phyloP scores from a whole-genome alignment of 495 filamentous ascomycete genomes.

The Penicillium riverlandense region DNA sequence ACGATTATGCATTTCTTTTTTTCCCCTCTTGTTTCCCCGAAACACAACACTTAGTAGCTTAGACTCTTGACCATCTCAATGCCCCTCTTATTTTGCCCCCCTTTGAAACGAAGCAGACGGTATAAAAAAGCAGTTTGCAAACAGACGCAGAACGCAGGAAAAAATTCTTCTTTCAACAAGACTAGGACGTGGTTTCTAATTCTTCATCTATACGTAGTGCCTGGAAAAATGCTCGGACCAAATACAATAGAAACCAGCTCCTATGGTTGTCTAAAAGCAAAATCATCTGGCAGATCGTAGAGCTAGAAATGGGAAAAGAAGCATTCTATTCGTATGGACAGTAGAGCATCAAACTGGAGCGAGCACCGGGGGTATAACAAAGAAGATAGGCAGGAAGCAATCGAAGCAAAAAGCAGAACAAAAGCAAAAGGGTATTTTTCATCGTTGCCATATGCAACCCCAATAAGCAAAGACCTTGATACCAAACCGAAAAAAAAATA shows the following conservation, averaged over 20 bases:
- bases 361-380: no score
- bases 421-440: no score
- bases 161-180: background rate
- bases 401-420: no score
- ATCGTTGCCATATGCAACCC: background rate
- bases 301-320: no score
- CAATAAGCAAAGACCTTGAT: background rate
- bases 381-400: no score
- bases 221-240: no score
- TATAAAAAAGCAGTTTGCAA: slow-evolving; percentile 14
- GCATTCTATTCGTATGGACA: no score
- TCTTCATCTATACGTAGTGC: no score
- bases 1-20: slow-evolving; percentile 35
- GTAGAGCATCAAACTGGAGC: no score
- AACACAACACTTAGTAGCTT: slow-evolving; percentile 35
- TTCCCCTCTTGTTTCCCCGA: slow-evolving; percentile 18
- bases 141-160: slow-evolving; percentile 1
- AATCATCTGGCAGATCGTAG: no score
- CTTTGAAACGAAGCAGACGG: slow-evolving; percentile 10
- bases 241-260: no score
- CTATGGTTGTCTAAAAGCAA: no score
- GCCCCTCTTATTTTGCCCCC: slow-evolving; percentile 14
- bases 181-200: background rate
- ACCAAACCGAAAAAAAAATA: background rate
- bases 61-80: slow-evolving; percentile 34